Percentiles rank a stretch among this genome's conserved stretches.
phyloP scores from a whole-genome alignment of 805 yeast genomes.

The Teunomyces tritomae region DNA sequence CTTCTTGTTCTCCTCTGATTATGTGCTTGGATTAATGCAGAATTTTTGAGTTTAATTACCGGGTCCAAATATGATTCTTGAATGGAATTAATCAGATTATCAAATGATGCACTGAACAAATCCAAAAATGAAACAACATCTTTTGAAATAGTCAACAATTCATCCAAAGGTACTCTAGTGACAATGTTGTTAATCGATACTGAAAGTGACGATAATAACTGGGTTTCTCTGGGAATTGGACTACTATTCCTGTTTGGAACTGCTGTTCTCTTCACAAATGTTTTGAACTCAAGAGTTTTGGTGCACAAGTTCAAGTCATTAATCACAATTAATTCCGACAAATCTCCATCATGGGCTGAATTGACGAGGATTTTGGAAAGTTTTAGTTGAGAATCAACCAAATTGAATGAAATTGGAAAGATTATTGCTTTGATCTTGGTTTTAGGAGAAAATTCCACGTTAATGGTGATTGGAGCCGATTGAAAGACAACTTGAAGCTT shows the following conservation, averaged over 20 bases:
- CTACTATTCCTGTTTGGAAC: constrained; percentile 10
- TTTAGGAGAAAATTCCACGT: constrained; percentile 16
- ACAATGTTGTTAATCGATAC: constrained; percentile 15
- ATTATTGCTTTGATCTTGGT: constrained; percentile 23
- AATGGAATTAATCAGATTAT: constrained; percentile 11
- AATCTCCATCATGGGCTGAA: constrained; percentile 10
- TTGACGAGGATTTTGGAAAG: constrained; percentile 30
- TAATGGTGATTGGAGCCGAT: constrained; percentile 35
- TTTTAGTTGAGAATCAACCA: constrained; percentile 27
- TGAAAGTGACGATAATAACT: constrained; percentile 14
- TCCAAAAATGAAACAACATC: background rate
- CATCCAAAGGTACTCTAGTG: constrained; percentile 9
- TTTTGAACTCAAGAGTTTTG: constrained; percentile 23
- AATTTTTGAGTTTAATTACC: background rate
- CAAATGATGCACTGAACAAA: background rate
- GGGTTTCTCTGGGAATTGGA: constrained; percentile 17
- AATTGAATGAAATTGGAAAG: constrained; percentile 46
- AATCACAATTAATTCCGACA: constrained; percentile 16
- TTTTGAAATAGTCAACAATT: constrained; percentile 5
- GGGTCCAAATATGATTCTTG: constrained; percentile 9
- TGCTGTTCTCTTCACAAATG: constrained; percentile 14
- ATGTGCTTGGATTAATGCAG: background rate
- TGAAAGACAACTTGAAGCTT: constrained; percentile 32
- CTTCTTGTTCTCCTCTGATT: constrained; percentile 15
- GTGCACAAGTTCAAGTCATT: constrained; percentile 25